Base-by-base conservation (phyloP, 306 rosid genomes). In the Dryas alaskensis region DNA sequence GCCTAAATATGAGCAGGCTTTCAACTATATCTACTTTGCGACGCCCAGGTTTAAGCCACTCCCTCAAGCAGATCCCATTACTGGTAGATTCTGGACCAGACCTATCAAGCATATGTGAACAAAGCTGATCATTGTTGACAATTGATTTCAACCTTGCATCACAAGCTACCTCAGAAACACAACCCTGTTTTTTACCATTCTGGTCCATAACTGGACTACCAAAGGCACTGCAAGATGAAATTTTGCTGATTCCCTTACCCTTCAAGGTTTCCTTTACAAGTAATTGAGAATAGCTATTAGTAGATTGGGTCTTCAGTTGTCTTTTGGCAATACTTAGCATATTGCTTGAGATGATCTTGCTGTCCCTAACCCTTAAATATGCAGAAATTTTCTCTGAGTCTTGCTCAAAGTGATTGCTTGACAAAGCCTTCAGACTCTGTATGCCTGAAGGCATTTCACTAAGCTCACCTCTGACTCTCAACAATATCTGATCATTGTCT, bases 1-100 rank as follows among this genome's bases (percentile, higher is more conserved):
- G 84, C 81, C 86, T 86, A 71, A 88, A 90, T 44, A 90, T 53
- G 49, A 43, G 78, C 42, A 88, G 14, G 53, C 86, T 86, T 79
- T 67, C 78, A 45, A 70, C 66, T 83, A 78, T 85, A 60, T 72
- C 75, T 54, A 74, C 69, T 62, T 62, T 80, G 25, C 40, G 70
- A 52, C 78, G 52, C 51, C 81, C 71, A 39, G 70, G 79, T 25
- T 59, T 85, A 73, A 88, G 69, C 90, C 90, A 85, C 59, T 83
- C 87, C 74, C 91, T 86, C 76, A 88, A 67, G 90, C 75, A 80
- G 61, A 83, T 61, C 72, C 83, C 92, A 51, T 53, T 46, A 31
- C 68, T 57, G n/a, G 39, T 48, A 40, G 70, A 69, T 27, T 80
- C 82, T 5, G 77, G 60, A 47, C 61, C 69, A 14, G 81, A 67